Percentiles rank a stretch among this genome's conserved stretches.
These are phyloP conservation scores for Seiridium unicorne DNA, from an alignment of 2,329 filamentous ascomycete species.

Conservation along the genomic window DNA sequence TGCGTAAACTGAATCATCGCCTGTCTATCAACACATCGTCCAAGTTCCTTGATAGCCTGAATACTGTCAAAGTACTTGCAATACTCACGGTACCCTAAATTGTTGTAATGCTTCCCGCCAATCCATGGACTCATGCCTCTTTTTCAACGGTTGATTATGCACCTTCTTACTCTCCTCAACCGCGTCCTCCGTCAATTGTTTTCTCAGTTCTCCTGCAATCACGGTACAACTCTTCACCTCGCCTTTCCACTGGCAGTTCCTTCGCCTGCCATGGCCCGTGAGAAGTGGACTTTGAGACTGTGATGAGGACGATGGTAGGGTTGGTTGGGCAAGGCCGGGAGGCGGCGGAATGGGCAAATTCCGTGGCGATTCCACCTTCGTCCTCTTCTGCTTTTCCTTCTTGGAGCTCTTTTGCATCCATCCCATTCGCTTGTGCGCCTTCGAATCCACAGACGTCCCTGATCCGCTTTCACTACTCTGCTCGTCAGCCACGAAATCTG, in stretches of 20 bases:
- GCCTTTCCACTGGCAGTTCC: neutral
- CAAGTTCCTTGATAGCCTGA: too few species aligned
- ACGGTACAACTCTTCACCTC: neutral
- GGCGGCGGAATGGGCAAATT: neutral
- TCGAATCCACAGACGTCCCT: neutral
- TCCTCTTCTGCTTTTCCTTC: neutral
- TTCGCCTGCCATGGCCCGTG: neutral
- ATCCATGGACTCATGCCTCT: neutral
- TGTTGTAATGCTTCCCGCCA: neutral
- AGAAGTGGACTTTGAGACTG: neutral
- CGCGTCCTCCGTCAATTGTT: neutral
- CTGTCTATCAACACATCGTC: too few species aligned
- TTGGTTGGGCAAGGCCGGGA: neutral
- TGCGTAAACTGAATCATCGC: too few species aligned
- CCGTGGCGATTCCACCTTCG: neutral
- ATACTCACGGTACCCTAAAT: neutral
- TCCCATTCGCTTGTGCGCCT: neutral
- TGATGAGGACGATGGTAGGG: neutral
- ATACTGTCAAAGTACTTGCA: neutral
- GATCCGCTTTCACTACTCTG: slow-evolving; percentile 5
- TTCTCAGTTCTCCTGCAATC: neutral
- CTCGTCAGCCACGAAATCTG: neutral
- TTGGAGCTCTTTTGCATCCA: neutral
- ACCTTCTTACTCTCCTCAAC: neutral
- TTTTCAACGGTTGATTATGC: neutral